phyloP scores from a whole-genome alignment of 73 alveolate genomes.

The Symbiodinium pilosum region DNA sequence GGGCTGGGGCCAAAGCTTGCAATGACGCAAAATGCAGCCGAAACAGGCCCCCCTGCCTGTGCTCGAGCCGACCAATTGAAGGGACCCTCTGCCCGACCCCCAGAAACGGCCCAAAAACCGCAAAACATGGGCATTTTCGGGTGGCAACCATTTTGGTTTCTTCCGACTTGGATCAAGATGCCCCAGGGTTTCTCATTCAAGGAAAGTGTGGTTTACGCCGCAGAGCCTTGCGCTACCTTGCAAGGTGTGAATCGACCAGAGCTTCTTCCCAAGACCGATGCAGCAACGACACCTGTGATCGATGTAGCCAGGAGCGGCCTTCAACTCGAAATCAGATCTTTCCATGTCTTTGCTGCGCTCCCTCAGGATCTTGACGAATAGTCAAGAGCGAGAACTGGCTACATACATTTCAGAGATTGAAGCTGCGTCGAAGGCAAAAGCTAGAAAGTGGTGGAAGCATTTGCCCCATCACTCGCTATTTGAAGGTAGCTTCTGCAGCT shows the following conservation, averaged over 20 bases:
- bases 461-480: not conserved
- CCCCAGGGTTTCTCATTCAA: too few species aligned
- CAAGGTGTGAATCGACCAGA: conserved; percentile 90
- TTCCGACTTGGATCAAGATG: too few species aligned
- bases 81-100: too few species aligned
- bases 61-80: too few species aligned
- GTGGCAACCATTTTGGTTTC: not conserved
- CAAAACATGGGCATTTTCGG: too few species aligned
- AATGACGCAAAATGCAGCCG: not conserved
- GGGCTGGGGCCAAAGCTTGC: too few species aligned
- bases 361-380: conserved; percentile 71
- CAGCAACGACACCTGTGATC: conserved; percentile 72
- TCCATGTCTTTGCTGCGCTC: too few species aligned
- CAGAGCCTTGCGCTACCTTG: too few species aligned
- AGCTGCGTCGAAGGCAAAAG: conserved; percentile 9
- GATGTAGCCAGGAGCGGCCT: conserved; percentile 84
- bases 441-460: not conserved
- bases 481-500: not conserved
- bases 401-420: conserved; percentile 57
- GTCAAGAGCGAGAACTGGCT: conserved; percentile 67
- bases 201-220: too few species aligned
- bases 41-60: too few species aligned
- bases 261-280: conserved; percentile 88
- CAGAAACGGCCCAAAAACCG: too few species aligned
- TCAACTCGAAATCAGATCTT: not conserved